Percentiles rank a stretch among this genome's conserved stretches.
Conservation (phyloP, 176 grass and related monocot genomes). For the Tillandsia leiboldiana region DNA sequence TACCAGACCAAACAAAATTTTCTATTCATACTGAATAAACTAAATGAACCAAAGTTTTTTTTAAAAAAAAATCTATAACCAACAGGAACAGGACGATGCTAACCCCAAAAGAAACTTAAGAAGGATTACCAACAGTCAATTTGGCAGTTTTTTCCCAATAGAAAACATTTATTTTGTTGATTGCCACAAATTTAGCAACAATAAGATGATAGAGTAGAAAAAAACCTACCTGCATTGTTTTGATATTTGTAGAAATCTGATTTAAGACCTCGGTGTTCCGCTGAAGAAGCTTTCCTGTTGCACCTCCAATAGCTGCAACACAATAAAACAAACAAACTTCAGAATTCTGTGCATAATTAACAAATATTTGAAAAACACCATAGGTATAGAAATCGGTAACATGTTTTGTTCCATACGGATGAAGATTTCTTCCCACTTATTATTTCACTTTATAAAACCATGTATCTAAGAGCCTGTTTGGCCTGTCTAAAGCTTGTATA, state of each 20-base stretch:
- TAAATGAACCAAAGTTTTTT: too few relatives aligned
- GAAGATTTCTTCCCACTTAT: too few relatives aligned
- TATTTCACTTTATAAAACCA: too few relatives aligned
- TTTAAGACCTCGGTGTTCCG: constrained; percentile 57
- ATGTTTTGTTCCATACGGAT: not conserved
- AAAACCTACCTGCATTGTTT: constrained; percentile 62
- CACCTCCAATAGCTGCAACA: constrained; percentile 66
- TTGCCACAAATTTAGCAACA: not conserved
- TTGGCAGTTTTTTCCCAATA: not conserved
- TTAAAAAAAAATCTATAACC: too few relatives aligned
- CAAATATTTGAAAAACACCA: not conserved
- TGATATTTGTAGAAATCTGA: constrained; percentile 72
- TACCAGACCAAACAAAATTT: too few relatives aligned
- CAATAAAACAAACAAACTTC: constrained; percentile 7
- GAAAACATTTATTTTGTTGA: not conserved
- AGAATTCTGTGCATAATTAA: not conserved
- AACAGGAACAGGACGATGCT: not conserved
- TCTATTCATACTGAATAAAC: too few relatives aligned
- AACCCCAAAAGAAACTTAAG: not conserved
- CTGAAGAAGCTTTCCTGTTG: constrained; percentile 71
- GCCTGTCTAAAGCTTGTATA: too few relatives aligned
- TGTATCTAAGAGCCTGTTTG: too few relatives aligned
- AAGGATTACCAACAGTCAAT: not conserved
- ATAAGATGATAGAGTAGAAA: not conserved
- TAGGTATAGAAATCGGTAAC: not conserved